Conservation (phyloP, 2,329 filamentous ascomycete genomes). For the Intubia oerlemansii region DNA sequence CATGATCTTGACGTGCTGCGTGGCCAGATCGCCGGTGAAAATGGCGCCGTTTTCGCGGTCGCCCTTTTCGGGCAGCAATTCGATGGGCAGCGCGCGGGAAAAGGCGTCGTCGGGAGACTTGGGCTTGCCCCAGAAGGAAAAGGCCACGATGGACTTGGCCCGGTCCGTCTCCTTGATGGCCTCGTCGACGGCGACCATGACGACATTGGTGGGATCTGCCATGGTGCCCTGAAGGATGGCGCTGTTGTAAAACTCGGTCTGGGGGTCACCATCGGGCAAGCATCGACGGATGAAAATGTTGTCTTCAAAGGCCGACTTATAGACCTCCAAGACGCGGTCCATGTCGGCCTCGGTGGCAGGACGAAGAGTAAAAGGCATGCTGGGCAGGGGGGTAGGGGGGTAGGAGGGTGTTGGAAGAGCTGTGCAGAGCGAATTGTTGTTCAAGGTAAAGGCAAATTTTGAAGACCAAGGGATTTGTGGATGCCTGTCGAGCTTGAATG, state of each 20-base stretch:
- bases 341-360: slow-evolving; percentile 19
- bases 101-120: slow-evolving; percentile 8
- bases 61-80: slow-evolving; percentile 19
- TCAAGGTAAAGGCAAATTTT: too few species aligned
- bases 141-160: slow-evolving; percentile 24
- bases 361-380: slow-evolving; percentile 12
- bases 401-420: too few species aligned
- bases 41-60: slow-evolving; percentile 14
- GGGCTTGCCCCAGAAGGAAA: slow-evolving; percentile 22
- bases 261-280: too few species aligned
- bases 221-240: too few species aligned
- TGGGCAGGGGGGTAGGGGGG: too few species aligned
- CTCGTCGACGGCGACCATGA: slow-evolving; percentile 13
- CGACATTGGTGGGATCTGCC: slow-evolving; percentile 19
- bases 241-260: slow-evolving; percentile 20
- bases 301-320: too few species aligned
- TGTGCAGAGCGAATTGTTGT: too few species aligned
- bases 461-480: too few species aligned
- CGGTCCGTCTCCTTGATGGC: slow-evolving; percentile 2
- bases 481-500: too few species aligned
- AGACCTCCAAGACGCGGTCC: slow-evolving; percentile 18
- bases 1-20: slow-evolving; percentile 17
- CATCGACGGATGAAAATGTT: too few species aligned
- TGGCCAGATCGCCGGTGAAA: slow-evolving; percentile 19
- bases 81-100: slow-evolving; percentile 10